Evolutionary conservation across 2,329 filamentous ascomycete genomes (phyloP).

Genomic region (Cytospora leucostoma): DNA sequence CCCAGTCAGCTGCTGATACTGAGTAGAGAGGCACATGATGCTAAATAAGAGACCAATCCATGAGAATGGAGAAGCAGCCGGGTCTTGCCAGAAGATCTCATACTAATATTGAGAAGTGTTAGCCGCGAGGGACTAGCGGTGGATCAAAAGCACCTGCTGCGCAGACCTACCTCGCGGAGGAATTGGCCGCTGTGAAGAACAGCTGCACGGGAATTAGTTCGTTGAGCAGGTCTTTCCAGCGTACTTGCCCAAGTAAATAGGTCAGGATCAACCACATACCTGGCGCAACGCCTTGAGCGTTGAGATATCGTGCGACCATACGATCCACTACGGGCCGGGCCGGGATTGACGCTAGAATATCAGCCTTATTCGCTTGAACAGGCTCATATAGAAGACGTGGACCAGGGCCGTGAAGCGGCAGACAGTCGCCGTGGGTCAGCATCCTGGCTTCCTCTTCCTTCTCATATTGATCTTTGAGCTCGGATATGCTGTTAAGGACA

Average conservation of each 20-base stretch:
- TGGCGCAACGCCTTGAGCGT: conserved; percentile 35
- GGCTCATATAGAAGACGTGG: conserved; percentile 40
- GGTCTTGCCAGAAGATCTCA: conserved; percentile 46
- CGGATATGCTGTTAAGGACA: conserved; percentile 43
- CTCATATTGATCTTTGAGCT: conserved; percentile 31
- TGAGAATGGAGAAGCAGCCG: conserved; percentile 34
- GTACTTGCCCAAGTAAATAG: neutral
- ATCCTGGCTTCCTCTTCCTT: conserved; percentile 38
- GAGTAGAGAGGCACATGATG: conserved; percentile 45
- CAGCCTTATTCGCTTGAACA: conserved; percentile 32
- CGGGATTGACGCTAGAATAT: conserved; percentile 40
- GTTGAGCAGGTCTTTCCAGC: too few species aligned
- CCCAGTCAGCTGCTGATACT: conserved; percentile 27
- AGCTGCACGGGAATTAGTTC: conserved; percentile 21
- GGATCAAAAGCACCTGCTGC: neutral
- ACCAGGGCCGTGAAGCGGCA: conserved; percentile 17
- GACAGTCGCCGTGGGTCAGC: neutral
- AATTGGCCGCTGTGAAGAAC: conserved; percentile 38
- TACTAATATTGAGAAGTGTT: conserved; percentile 38
- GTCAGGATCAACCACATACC: conserved; percentile 26
- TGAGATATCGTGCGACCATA: conserved; percentile 42
- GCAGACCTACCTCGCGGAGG: conserved; percentile 33
- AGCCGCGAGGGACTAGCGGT: neutral
- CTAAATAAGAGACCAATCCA: conserved; percentile 51
- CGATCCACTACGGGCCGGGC: conserved; percentile 37